phyloP scores from a whole-genome alignment of 2,329 filamentous ascomycete genomes.

The Hyphodiscus sp. region DNA sequence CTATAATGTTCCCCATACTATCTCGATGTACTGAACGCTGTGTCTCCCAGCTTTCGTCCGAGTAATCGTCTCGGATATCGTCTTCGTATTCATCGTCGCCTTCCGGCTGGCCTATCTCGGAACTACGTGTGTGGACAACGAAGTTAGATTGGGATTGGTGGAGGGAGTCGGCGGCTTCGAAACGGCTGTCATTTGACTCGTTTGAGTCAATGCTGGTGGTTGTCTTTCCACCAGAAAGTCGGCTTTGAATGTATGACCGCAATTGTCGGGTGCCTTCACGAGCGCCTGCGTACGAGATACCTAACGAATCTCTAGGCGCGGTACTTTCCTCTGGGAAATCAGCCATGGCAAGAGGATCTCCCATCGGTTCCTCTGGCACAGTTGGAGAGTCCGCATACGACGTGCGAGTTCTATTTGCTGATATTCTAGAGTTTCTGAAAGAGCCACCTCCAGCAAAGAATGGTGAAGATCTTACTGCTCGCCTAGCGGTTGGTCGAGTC shows the following conservation, averaged over 20 bases:
- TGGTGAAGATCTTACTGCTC: slow-evolving; percentile 21
- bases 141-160: background rate
- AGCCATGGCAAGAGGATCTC: slow-evolving; percentile 5
- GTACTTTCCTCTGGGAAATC: slow-evolving; percentile 11
- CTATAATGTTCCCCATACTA: slow-evolving; percentile 11
- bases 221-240: slow-evolving; percentile 11
- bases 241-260: slow-evolving; percentile 19
- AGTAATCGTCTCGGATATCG: slow-evolving; percentile 12
- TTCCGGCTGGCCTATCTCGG: background rate
- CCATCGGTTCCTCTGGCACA: slow-evolving; percentile 19
- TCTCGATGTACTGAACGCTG: slow-evolving; percentile 6
- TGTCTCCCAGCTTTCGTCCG: slow-evolving; percentile 21
- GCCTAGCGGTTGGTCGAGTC: slow-evolving; percentile 20
- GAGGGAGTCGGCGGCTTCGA: slow-evolving; percentile 18
- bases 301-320: slow-evolving; percentile 18
- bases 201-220: slow-evolving; percentile 14
- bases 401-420: slow-evolving; percentile 8
- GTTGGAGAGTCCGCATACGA: slow-evolving; percentile 24
- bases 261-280: slow-evolving; percentile 25
- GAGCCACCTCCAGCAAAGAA: slow-evolving; percentile 22
- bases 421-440: slow-evolving; percentile 11
- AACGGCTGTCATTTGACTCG: slow-evolving; percentile 21
- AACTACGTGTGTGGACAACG: slow-evolving; percentile 4
- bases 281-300: slow-evolving; percentile 20
- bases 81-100: slow-evolving; percentile 11